phyloP scores from a whole-genome alignment of 73 alveolate genomes.

The Tetrahymena thermophila region DNA sequence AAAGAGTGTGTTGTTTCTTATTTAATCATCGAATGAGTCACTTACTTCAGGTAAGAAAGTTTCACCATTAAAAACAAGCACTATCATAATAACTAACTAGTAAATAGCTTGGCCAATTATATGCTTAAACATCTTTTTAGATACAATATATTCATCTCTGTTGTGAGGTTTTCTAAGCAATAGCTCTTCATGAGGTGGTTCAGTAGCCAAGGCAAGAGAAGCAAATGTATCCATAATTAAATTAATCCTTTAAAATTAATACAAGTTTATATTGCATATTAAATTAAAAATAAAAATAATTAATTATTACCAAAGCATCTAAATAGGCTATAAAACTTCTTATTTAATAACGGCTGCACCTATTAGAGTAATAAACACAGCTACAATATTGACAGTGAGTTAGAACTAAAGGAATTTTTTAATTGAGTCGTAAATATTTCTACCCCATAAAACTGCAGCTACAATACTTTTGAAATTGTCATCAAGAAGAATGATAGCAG shows the following conservation, averaged over 20 bases:
- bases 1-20: constrained; percentile 10
- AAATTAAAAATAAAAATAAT: constrained; percentile 10
- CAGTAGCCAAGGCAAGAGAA: constrained; percentile 88
- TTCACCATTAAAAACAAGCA: constrained; percentile 61
- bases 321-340: constrained; percentile 73
- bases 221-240: constrained; percentile 85
- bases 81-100: constrained; percentile 50
- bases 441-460: constrained; percentile 87
- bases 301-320: constrained; percentile 72
- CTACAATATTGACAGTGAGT: constrained; percentile 79
- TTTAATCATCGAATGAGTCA: constrained; percentile 34
- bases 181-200: constrained; percentile 81
- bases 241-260: constrained; percentile 54
- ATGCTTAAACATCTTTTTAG: constrained; percentile 85
- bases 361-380: constrained; percentile 62
- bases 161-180: constrained; percentile 78
- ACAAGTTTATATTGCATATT: neutral
- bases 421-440: constrained; percentile 84
- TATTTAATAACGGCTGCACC: constrained; percentile 75
- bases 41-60: constrained; percentile 60
- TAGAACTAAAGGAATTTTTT: constrained; percentile 83
- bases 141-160: constrained; percentile 71
- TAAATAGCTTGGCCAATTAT: constrained; percentile 61
- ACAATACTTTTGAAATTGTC: constrained; percentile 86
- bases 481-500: constrained; percentile 80